Evolutionary conservation across 345 rosid species (phyloP).

Genomic region (Gossypium rotundifolium): DNA sequence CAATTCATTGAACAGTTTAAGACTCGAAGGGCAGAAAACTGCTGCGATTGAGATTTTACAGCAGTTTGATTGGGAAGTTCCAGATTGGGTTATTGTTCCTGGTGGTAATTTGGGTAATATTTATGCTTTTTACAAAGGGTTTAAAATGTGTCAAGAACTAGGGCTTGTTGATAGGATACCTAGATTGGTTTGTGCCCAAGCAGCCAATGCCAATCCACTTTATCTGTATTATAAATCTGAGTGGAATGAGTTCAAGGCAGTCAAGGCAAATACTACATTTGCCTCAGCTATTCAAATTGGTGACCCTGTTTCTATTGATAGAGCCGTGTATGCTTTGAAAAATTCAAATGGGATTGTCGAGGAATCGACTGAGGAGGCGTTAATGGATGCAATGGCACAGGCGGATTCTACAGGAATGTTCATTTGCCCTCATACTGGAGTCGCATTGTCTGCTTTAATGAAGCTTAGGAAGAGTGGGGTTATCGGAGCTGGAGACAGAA

Average conservation of each 20-base stretch:
- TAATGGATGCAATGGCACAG: conserved; percentile 90
- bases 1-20: conserved; percentile 74
- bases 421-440: conserved; percentile 91
- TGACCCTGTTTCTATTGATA: conserved; percentile 85
- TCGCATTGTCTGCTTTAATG: conserved; percentile 68
- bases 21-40: conserved; percentile 89
- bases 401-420: conserved; percentile 97
- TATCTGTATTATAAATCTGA: conserved; percentile 68
- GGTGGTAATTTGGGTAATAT: conserved; percentile 92
- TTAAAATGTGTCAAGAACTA: conserved; percentile 75
- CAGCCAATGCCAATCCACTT: conserved; percentile 91
- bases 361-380: conserved; percentile 84
- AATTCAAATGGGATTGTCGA: conserved; percentile 76
- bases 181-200: conserved; percentile 81
- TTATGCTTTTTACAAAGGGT: conserved; percentile 86
- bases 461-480: conserved; percentile 79
- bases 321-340: conserved; percentile 77
- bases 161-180: conserved; percentile 86
- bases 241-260: conserved; percentile 68
- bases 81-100: conserved; percentile 94
- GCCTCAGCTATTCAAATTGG: conserved; percentile 96
- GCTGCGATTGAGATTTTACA: conserved; percentile 89
- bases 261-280: conserved; percentile 65
- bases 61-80: conserved; percentile 93
- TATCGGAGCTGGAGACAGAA: conserved; percentile 54